Evolutionary conservation across 2,329 filamentous ascomycete genomes (phyloP).

Genomic region (Pseudogymnoascus sp.): DNA sequence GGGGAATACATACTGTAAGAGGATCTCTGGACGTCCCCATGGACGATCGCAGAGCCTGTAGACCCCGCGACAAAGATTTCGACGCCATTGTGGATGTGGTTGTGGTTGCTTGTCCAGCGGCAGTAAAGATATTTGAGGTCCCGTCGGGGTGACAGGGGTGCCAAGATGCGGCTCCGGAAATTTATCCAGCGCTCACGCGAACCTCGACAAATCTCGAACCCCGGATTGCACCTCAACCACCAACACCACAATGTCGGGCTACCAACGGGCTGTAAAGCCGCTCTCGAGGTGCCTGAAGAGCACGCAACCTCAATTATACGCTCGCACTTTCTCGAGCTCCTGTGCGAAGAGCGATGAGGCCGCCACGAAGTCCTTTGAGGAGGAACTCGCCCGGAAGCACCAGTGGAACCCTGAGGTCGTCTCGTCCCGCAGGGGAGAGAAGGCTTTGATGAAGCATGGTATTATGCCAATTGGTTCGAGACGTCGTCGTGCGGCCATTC

Average conservation of each 20-base stretch:
- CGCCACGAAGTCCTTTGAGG: slow-evolving; percentile 22
- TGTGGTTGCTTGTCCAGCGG: slow-evolving; percentile 10
- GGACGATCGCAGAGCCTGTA: slow-evolving; percentile 21
- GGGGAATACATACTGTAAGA: slow-evolving; percentile 27
- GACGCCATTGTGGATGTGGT: slow-evolving; percentile 24
- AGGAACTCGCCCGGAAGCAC: slow-evolving; percentile 30
- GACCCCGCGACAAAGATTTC: slow-evolving; percentile 25
- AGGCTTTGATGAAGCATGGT: slow-evolving; percentile 58
- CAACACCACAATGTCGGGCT: slow-evolving; percentile 44
- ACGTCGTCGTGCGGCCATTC: slow-evolving; percentile 68
- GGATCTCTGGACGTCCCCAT: slow-evolving; percentile 28
- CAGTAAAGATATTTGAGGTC: slow-evolving; percentile 17
- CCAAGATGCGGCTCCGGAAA: slow-evolving; percentile 17
- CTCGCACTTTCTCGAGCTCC: slow-evolving; percentile 18
- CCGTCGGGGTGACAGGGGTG: slow-evolving; percentile 5
- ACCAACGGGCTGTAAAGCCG: slow-evolving; percentile 50
- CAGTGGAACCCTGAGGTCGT: slow-evolving; percentile 62
- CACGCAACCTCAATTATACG: slow-evolving; percentile 24
- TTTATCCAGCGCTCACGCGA: slow-evolving; percentile 16
- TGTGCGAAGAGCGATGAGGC: slow-evolving; percentile 30
- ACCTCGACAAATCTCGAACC: slow-evolving; percentile 7
- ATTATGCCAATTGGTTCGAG: slow-evolving; percentile 73
- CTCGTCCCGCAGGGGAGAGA: slow-evolving; percentile 54
- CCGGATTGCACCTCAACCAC: neutral
- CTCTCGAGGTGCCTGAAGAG: slow-evolving; percentile 45